These are phyloP conservation scores for Citrullus colocynthis DNA, from an alignment of 306 rosid genomes.

Conservation along the genomic window DNA sequence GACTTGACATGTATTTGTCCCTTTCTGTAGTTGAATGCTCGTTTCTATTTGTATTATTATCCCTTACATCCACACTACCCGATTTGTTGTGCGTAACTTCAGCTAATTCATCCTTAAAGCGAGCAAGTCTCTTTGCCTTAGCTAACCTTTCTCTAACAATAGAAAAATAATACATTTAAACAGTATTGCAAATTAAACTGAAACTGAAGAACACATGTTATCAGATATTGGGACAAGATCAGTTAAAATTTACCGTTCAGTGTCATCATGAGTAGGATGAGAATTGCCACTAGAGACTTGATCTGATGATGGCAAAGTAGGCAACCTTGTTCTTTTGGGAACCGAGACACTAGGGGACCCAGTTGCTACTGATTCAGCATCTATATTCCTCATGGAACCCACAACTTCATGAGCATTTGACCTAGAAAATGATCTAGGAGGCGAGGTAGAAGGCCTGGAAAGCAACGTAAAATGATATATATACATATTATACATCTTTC, in stretches of 20 bases:
- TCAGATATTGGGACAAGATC: conserved; percentile 10
- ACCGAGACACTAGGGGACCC: conserved; percentile 22
- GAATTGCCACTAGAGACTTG: conserved; percentile 34
- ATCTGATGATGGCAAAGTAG: conserved; percentile 37
- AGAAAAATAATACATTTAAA: conserved; percentile 3
- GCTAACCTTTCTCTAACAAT: conserved; percentile 63
- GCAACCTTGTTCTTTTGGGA: conserved; percentile 74
- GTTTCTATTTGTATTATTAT: conserved; percentile 23
- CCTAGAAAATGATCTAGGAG: conserved; percentile 18
- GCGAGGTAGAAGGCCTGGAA: conserved; percentile 28
- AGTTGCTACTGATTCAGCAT: conserved; percentile 16
- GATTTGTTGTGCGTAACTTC: conserved; percentile 31
- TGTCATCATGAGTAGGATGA: conserved; percentile 32
- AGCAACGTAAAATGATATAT: conserved; percentile 8
- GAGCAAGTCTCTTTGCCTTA: conserved; percentile 88
- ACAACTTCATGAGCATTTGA: conserved; percentile 16
- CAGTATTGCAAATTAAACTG: conserved; percentile 5
- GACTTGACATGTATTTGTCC: conserved; percentile 27
- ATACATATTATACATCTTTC: neutral
- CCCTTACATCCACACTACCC: conserved; percentile 31
- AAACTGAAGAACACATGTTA: neutral
- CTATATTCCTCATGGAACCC: conserved; percentile 13
- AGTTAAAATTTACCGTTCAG: conserved; percentile 54
- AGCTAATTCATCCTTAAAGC: conserved; percentile 71
- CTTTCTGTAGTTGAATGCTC: conserved; percentile 24